Evolutionary conservation across 2,329 filamentous ascomycete genomes (phyloP), one percentile per base, ranked within the genome.

Genomic region (Nothophoma quercina): DNA sequence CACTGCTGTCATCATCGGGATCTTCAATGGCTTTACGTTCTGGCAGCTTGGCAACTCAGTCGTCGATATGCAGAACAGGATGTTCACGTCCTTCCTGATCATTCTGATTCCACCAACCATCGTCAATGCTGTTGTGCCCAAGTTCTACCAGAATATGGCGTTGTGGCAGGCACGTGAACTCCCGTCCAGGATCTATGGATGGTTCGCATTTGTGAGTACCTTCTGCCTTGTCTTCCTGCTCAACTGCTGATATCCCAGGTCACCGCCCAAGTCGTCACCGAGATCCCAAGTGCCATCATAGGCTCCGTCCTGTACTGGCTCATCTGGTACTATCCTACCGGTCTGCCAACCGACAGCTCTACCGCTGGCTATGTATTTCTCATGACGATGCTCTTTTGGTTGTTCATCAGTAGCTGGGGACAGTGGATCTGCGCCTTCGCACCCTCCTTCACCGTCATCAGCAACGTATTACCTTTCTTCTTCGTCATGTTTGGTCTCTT

Each of bases 381-480:
- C 21, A 92, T 95, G 88, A 84, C 84, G 0, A 77, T 93, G 65
- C 80, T 93, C 0, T 92, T 92, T 77, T 91, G 86, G 78, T 72
- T 93, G 7, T 93, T 92, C 80, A 83, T 87, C 70, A 83, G 82
- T 25, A 86, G 81, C 60, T 93, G 87, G 89, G 91, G 88, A 16
- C 90, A 92, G 70, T 93, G 89, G 89, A 91, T 95, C 62, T 89
- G 87, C 58, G 90, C 91, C 0, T 92, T 92, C 72, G 88, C 90
- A 0, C 89, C 90, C 0, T 87, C 81, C 32, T 91, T 91, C 75
- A 90, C 88, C 0, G 88, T 91, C 58, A 91, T 93, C 59, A 85
- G 85, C 34, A 91, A 93, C 66, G 65, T 73, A 1, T 78, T 91
- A 5, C 89, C 89, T 1, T 91, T 93, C 78, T 91, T 93, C 81